Conservation (phyloP, 2,329 filamentous ascomycete species). For the Pestalotiopsis sp. region DNA sequence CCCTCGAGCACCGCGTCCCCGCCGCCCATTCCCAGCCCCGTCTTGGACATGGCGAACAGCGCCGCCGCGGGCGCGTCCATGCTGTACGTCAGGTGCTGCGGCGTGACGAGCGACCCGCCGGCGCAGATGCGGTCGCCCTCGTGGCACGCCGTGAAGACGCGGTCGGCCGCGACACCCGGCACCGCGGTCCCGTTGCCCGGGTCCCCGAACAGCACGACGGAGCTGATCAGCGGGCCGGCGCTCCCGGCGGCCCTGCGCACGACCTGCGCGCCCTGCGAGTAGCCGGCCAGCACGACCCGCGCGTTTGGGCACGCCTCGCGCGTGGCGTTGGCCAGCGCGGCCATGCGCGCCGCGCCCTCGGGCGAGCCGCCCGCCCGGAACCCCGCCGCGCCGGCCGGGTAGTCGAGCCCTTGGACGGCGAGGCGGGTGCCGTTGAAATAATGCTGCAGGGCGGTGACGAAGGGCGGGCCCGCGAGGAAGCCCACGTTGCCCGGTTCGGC, state of each 20-base stretch:
- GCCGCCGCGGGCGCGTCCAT: slow-evolving; percentile 24
- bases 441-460: slow-evolving; percentile 22
- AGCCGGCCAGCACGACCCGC: slow-evolving; percentile 44
- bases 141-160: slow-evolving; percentile 24
- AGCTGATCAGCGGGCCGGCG: slow-evolving; percentile 6
- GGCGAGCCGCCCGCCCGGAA: slow-evolving; percentile 27
- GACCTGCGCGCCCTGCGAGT: slow-evolving; percentile 32
- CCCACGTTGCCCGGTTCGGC: slow-evolving; percentile 29
- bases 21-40: slow-evolving; percentile 25
- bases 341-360: slow-evolving; percentile 17
- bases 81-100: slow-evolving; percentile 29
- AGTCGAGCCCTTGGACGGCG: slow-evolving; percentile 30
- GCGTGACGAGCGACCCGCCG: slow-evolving; percentile 23
- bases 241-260: slow-evolving; percentile 27
- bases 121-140: slow-evolving; percentile 27
- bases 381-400: slow-evolving; percentile 22
- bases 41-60: slow-evolving; percentile 26
- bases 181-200: slow-evolving; percentile 24
- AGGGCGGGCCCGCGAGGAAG: slow-evolving; percentile 25
- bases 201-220: slow-evolving; percentile 31
- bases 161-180: slow-evolving; percentile 16
- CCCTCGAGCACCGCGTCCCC: slow-evolving; percentile 25
- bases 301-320: slow-evolving; percentile 38
- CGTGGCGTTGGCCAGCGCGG: slow-evolving; percentile 23
- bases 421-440: slow-evolving; percentile 16